Evolutionary conservation across 768 basidiomycete species (phyloP).

Genomic region (Roridomyces roridus): DNA sequence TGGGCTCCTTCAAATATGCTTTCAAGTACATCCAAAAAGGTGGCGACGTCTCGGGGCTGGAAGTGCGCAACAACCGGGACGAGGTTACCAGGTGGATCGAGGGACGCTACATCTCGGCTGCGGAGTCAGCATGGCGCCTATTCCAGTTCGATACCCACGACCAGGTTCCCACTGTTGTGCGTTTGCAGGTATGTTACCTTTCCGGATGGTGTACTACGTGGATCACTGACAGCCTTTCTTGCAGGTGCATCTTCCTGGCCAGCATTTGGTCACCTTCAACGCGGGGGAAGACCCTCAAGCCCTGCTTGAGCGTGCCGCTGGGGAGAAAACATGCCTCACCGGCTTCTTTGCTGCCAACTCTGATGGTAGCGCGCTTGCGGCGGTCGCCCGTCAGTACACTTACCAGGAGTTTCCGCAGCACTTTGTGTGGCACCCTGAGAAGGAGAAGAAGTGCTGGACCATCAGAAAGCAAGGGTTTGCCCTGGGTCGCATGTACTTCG

Average conservation of each 20-base stretch:
- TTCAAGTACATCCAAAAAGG: neutral
- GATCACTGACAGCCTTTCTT: no score
- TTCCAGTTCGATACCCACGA: slow-evolving; percentile 40
- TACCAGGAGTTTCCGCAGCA: slow-evolving; percentile 31
- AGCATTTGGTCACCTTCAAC: slow-evolving; percentile 46
- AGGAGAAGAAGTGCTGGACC: slow-evolving; percentile 33
- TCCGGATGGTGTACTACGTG: no score
- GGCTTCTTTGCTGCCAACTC: slow-evolving; percentile 37
- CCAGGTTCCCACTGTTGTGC: slow-evolving; percentile 42
- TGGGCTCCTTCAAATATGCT: slow-evolving; percentile 28
- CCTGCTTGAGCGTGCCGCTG: slow-evolving; percentile 13
- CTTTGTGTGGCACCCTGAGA: slow-evolving; percentile 1
- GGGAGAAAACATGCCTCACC: slow-evolving; percentile 22
- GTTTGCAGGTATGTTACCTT: slow-evolving; percentile 26
- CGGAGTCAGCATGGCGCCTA: slow-evolving; percentile 44
- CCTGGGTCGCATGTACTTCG: slow-evolving; percentile 49
- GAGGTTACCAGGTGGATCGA: slow-evolving; percentile 24
- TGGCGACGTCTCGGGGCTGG: slow-evolving; percentile 7
- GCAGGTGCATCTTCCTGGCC: slow-evolving; percentile 46
- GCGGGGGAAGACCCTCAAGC: slow-evolving; percentile 27
- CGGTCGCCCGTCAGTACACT: slow-evolving; percentile 21
- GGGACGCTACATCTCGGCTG: slow-evolving; percentile 34
- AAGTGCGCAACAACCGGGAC: neutral
- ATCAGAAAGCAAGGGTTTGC: slow-evolving; percentile 35
- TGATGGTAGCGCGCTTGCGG: slow-evolving; percentile 16